phyloP scores from a whole-genome alignment of 768 basidiomycete genomes.

The Pisolithus tinctorius region DNA sequence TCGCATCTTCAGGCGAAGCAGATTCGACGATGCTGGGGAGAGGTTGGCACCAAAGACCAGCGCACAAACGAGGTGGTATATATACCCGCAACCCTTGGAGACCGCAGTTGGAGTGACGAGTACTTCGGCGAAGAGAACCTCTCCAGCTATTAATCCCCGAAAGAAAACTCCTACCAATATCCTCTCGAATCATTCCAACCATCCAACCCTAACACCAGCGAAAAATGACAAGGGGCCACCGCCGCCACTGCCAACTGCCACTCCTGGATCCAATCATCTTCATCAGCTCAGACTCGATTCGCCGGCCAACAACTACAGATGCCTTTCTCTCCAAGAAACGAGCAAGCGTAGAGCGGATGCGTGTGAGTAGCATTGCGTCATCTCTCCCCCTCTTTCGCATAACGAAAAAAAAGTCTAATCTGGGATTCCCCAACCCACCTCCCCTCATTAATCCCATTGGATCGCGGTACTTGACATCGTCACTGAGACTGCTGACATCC shows the following conservation, averaged over 20 bases:
- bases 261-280: slow-evolving; percentile 24
- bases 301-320: slow-evolving; percentile 19
- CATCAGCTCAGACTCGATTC: slow-evolving; percentile 29
- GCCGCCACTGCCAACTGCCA: slow-evolving; percentile 14
- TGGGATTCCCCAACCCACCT: slow-evolving; percentile 92
- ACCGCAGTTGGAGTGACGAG: slow-evolving; percentile 93
- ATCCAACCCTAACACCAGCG: slow-evolving; percentile 36
- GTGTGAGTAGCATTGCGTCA: slow-evolving; percentile 23
- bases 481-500: slow-evolving; percentile 97
- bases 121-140: slow-evolving; percentile 99
- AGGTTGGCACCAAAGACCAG: slow-evolving; percentile 7
- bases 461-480: slow-evolving; percentile 98
- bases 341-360: slow-evolving; percentile 31
- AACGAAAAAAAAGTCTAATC: slow-evolving; percentile 45
- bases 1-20: slow-evolving; percentile 80
- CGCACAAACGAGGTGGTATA: slow-evolving; percentile 10
- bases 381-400: slow-evolving; percentile 24
- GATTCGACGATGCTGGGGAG: slow-evolving; percentile 86
- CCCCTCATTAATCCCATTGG: slow-evolving; percentile 99
- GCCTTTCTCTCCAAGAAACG: slow-evolving; percentile 24
- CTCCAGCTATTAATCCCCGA: slow-evolving; percentile 93
- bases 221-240: slow-evolving; percentile 34
- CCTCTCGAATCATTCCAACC: slow-evolving; percentile 56
- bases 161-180: slow-evolving; percentile 93
- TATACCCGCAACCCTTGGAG: slow-evolving; percentile 99